These are phyloP conservation scores for Boletus insuetus DNA, from an alignment of 768 basidiomycete species.

Conservation along the genomic window DNA sequence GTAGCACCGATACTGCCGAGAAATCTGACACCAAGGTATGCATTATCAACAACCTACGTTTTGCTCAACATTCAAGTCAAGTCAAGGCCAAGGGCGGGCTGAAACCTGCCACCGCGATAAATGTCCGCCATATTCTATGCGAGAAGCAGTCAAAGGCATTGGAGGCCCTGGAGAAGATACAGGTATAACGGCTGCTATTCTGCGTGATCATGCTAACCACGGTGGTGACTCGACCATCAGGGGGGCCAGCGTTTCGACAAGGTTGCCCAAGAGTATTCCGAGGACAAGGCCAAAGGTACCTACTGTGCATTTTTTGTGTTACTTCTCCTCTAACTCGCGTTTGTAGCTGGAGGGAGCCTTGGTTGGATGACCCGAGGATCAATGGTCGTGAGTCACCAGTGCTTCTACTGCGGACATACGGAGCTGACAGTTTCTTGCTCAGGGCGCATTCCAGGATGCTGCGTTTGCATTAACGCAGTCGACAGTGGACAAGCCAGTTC, in stretches of 20 bases:
- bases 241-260: constrained; percentile 83
- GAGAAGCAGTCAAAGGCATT: constrained; percentile 81
- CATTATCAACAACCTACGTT: background rate
- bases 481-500: constrained; percentile 71
- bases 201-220: background rate
- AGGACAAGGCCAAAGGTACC: constrained; percentile 85
- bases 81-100: constrained; percentile 53
- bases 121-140: constrained; percentile 85
- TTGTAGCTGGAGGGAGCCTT: constrained; percentile 74
- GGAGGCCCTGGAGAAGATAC: constrained; percentile 76
- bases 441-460: constrained; percentile 82
- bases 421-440: constrained; percentile 1
- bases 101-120: constrained; percentile 78
- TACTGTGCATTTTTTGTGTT: background rate
- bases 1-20: constrained; percentile 12
- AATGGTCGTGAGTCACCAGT: constrained; percentile 59
- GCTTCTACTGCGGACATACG: background rate
- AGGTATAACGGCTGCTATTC: constrained; percentile 43
- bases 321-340: background rate
- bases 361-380: constrained; percentile 87
- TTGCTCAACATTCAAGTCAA: background rate
- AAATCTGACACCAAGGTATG: constrained; percentile 25
- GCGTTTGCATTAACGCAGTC: constrained; percentile 81
- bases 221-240: constrained; percentile 33
- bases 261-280: constrained; percentile 86